Evolutionary conservation across 73 alveolate genomes (phyloP).

Genomic region (Breviolum minutum): DNA sequence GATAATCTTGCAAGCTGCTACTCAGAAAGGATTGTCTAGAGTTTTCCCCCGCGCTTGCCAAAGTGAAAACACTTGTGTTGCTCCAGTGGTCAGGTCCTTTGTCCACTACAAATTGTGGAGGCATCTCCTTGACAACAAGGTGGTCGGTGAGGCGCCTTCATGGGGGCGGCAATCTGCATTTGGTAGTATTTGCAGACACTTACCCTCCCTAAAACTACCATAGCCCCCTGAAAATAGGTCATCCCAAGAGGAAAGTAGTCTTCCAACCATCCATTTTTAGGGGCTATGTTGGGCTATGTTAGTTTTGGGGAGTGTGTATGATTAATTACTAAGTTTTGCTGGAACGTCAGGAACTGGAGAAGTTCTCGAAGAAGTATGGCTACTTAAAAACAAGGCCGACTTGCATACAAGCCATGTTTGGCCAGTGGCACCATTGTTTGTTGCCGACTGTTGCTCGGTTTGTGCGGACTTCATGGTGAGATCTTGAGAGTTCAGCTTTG

Average conservation of each 20-base stretch:
- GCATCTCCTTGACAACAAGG: conserved; percentile 64
- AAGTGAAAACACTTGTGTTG: neutral
- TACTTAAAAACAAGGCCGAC: neutral
- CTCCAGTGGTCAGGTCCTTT: conserved; percentile 25
- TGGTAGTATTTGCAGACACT: too few relatives aligned
- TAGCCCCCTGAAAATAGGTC: too few relatives aligned
- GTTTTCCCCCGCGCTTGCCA: neutral
- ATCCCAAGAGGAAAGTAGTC: neutral
- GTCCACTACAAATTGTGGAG: conserved; percentile 89
- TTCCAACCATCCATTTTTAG: neutral
- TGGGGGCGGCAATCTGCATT: too few relatives aligned
- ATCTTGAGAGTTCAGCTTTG: too few relatives aligned
- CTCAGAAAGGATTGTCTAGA: neutral
- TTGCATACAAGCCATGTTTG: too few relatives aligned
- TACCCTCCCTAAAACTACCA: too few relatives aligned
- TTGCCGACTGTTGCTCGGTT: too few relatives aligned
- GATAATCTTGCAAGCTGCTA: too few relatives aligned
- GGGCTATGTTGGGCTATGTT: neutral
- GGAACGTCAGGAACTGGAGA: conserved; percentile 21
- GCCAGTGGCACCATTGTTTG: too few relatives aligned
- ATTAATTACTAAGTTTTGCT: neutral
- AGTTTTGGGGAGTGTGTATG: neutral
- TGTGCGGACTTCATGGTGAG: too few relatives aligned
- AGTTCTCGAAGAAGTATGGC: conserved; percentile 69
- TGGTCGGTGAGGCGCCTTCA: conserved; percentile 70